phyloP scores from a whole-genome alignment of 768 basidiomycete genomes.

The Kwoniella europaea region DNA sequence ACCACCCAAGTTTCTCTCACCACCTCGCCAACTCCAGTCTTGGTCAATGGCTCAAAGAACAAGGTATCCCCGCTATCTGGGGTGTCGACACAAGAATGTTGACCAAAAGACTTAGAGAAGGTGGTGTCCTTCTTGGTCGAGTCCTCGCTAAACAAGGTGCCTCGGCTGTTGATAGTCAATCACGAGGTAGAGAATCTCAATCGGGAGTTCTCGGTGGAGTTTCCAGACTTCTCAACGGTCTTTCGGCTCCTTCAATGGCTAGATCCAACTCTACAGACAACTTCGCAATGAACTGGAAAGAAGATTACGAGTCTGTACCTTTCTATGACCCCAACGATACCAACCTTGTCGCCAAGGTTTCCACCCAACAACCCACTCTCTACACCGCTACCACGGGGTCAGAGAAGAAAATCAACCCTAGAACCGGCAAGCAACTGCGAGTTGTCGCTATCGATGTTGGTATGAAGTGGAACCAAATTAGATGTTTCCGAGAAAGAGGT shows the following conservation, averaged over 20 bases:
- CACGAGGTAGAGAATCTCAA: slow-evolving; percentile 48
- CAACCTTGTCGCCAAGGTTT: slow-evolving; percentile 91
- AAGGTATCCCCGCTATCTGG: slow-evolving; percentile 89
- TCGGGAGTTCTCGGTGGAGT: slow-evolving; percentile 52
- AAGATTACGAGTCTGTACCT: slow-evolving; percentile 79
- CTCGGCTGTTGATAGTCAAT: slow-evolving; percentile 37
- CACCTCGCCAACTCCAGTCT: slow-evolving; percentile 88
- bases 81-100: slow-evolving; percentile 96
- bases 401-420: slow-evolving; percentile 69
- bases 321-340: slow-evolving; percentile 85
- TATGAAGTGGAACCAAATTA: slow-evolving; percentile 99
- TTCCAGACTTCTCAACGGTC: slow-evolving; percentile 45
- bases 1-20: slow-evolving; percentile 85
- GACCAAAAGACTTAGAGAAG: slow-evolving; percentile 93
- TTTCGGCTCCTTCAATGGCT: slow-evolving; percentile 36
- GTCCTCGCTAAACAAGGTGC: slow-evolving; percentile 71
- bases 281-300: slow-evolving; percentile 67
- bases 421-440: slow-evolving; percentile 75
- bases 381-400: slow-evolving; percentile 66
- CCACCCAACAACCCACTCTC: slow-evolving; percentile 69
- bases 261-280: slow-evolving; percentile 59
- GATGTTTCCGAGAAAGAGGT: slow-evolving; percentile 90
- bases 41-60: slow-evolving; percentile 91
- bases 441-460: slow-evolving; percentile 93
- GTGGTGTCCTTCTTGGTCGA: slow-evolving; percentile 88